These are phyloP conservation scores for Lipomyces orientalis DNA, from an alignment of 805 yeast species.

Conservation along the genomic window DNA sequence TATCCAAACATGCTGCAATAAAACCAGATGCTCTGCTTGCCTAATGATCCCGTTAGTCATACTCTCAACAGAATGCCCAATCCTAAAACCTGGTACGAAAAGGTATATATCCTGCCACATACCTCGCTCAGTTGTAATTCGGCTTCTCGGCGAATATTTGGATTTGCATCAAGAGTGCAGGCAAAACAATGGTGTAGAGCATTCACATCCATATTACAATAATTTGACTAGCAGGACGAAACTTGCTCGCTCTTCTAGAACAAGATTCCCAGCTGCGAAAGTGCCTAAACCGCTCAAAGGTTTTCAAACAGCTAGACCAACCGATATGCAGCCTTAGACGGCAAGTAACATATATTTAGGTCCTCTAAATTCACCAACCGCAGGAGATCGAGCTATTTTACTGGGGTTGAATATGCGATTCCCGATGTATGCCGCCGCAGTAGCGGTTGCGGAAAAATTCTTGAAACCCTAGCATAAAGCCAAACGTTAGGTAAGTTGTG, in stretches of 20 bases:
- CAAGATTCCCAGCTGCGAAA: not conserved
- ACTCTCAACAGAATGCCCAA: conserved; percentile 37
- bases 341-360: not conserved
- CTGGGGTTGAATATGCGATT: not conserved
- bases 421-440: not conserved
- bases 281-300: not conserved
- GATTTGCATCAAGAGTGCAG: conserved; percentile 76
- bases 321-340: not conserved
- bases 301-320: not conserved
- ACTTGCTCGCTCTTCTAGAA: not conserved
- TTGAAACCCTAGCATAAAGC: not conserved
- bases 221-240: not conserved
- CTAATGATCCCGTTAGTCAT: conserved; percentile 14
- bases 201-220: conserved; percentile 64
- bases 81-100: not conserved
- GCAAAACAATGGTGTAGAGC: conserved; percentile 75
- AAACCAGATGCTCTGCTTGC: conserved; percentile 72
- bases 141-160: conserved; percentile 65
- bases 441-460: not conserved
- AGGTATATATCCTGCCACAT: conserved; percentile 8
- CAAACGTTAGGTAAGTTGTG: not conserved
- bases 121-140: conserved; percentile 63
- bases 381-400: not conserved
- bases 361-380: not conserved
- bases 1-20: conserved; percentile 80